Evolutionary conservation across 1,139 yeast species (phyloP), one percentile per base, ranked within the genome.

Genomic region (Candida frijolesensis): DNA sequence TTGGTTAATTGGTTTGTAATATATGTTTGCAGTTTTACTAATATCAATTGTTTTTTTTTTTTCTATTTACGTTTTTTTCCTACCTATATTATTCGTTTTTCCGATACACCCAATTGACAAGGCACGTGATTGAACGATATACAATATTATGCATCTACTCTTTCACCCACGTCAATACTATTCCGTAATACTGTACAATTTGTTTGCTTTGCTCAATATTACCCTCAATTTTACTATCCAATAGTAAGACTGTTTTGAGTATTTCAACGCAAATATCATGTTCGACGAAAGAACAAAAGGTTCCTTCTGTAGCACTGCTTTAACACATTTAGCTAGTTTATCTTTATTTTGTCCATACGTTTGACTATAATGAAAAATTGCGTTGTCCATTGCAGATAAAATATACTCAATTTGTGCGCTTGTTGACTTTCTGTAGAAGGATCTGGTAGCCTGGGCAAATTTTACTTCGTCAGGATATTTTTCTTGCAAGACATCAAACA

Each of bases 241-340:
- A 35, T 37, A 19, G 19, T 14, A 27, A 29, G 34, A 15, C 1
- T 14, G 1, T 14, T 27, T 38, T 34, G 42, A 37, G 33, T 42
- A 47, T 29, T 30, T 42, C 8, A 49, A 47, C n/a, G 50, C 51
- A 41, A 48, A 49, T 14, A 47, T 38, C 10, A 47, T 45, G 22
- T 37, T 45, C n/a, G 40, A 34, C 25, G 47, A 35, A 11, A 37
- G 10, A n/a, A 46, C 49, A 10, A 37, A 27, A 15, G 39, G 39
- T 32, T 51, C 49, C 5, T 43, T 29, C 19, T 14, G 8, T 10
- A 51, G 12, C 3, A 41, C 47, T 18, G 33, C 10, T 12, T 34
- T 33, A 42, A 48, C 40, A 29, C 7, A 10, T 22, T 41, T 37
- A 10, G 19, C 25, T 32, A 51, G 43, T 25, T 45, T 33, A n/a